Evolutionary conservation across 2,329 filamentous ascomycete genomes (phyloP).

Genomic region (Colletotrichum melonis): DNA sequence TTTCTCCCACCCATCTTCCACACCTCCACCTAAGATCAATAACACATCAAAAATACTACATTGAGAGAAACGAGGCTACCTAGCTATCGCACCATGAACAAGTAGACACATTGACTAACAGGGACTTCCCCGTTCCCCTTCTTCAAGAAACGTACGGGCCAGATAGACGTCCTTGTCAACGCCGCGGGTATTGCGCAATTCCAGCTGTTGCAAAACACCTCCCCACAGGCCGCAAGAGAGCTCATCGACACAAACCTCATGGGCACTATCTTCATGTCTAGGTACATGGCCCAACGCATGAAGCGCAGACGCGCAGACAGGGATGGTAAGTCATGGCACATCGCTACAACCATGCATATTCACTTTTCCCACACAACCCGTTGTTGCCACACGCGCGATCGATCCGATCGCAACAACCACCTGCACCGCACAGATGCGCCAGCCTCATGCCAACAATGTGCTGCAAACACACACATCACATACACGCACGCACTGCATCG

Average conservation of each 20-base stretch:
- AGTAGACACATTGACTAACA: constrained; percentile 10
- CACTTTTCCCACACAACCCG: neutral
- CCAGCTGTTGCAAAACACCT: constrained; percentile 69
- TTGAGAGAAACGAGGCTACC: neutral
- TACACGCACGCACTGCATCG: neutral
- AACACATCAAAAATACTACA: neutral
- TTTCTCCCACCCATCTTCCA: neutral
- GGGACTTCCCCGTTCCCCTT: neutral
- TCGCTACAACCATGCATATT: neutral
- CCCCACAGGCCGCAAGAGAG: constrained; percentile 60
- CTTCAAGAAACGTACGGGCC: constrained; percentile 31
- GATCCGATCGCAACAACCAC: constrained; percentile 8
- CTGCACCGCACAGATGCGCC: constrained; percentile 19
- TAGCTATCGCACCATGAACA: neutral
- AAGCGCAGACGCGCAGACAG: constrained; percentile 43
- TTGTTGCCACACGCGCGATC: constrained; percentile 7
- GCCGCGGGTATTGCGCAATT: constrained; percentile 80
- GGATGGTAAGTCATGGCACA: constrained; percentile 39
- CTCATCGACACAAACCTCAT: constrained; percentile 78
- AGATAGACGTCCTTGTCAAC: constrained; percentile 76
- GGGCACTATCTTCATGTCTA: constrained; percentile 72
- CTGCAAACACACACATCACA: neutral
- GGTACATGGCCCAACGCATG: constrained; percentile 61
- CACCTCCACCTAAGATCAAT: neutral
- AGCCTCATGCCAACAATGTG: neutral